Evolutionary conservation across 768 basidiomycete species (phyloP), one percentile per base, ranked within the genome.

Genomic region (Suillus subluteus): DNA sequence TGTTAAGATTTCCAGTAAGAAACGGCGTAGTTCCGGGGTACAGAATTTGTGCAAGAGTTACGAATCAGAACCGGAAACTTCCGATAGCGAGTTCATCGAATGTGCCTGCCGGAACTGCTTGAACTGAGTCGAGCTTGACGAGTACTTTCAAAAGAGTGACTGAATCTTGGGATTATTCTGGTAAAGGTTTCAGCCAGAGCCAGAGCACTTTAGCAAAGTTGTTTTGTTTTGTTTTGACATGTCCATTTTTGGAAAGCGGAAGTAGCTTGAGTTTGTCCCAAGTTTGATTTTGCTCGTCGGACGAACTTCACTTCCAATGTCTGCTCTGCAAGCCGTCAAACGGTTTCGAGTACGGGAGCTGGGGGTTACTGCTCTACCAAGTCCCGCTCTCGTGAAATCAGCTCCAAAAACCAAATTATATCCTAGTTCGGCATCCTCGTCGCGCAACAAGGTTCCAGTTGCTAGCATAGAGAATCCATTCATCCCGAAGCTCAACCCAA

Each of bases 401-500:
- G 44, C 66, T 44, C 63, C 70, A 35, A 64, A 76, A 73, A 52
- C 70, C 62, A 26, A 66, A 54, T 12, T 62, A 4, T 46, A 64
- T 54, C 64, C 26, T 65, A n/a, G 32, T 58, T 52, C 43, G 38
- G 65, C 68, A 64, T 32, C 59, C 15, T 59, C 69, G 2, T 58
- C 65, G 5, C 72, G 38, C 65, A 15, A 43, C 41, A 66, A 66
- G 65, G 32, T 69, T 62, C n/a, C 68, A 41, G 8, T 77, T 74
- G 63, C 73, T 66, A 67, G 72, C 54, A 54, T 77, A 32, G 70
- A 63, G 50, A 95, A 94, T 73, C 92, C 92, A 8, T 94, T 95
- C 76, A 72, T 94, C 50, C 84, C 92, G 6, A 82, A 79, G 56
- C 82, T 82, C 63, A 90, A 90, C 69, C 79, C 85, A 0, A 79